Evolutionary conservation across 345 rosid genomes (phyloP), one percentile per base, ranked within the genome.

Genomic region (Turritis glabra): DNA sequence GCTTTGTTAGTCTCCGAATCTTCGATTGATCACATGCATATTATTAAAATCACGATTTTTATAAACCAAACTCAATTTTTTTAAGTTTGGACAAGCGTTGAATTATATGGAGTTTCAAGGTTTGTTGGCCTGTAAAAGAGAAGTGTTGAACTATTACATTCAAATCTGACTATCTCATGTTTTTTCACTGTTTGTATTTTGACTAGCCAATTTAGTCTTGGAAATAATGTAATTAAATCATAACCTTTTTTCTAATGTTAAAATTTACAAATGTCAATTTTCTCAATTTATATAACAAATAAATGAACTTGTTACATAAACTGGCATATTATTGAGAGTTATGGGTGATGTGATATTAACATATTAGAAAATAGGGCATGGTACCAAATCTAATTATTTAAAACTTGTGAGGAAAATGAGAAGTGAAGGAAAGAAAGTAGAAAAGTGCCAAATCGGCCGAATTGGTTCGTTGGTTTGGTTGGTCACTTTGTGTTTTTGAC

Each of bases 81-180:
- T 22, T 12, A 48, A 38, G 33, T 37, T 38, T 15, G 52, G 18
- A 50, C 14, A 18, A 50, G 13, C 11, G 29, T 69, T 32, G 18
- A 51, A 12, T 30, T 41, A 10, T 61, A 33, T 52, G 18, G 48
- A 41, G 40, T 60, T 76, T 68, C 69, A 76, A 76, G 57, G 75
- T 76, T 76, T 61, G 75, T 61, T 76, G 70, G 69, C 70, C 74
- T 51, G 69, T 48, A 40, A 44, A 29, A 5, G 67, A 75, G 37
- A 58, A 59, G 59, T n/a, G 21, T 38, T 46, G 59, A 65, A 37
- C 35, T 74, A 27, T 37, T 48, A 47, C 53, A 56, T 47, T 27
- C 9, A 43, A 35, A 35, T 17, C 21, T 35, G 35, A 25, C 1
- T 12, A 27, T 58, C 15, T 53, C 33, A 58, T 43, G 35, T 26